Conservation (phyloP, 78 protist genomes). For the Thecamonas trahens region DNA sequence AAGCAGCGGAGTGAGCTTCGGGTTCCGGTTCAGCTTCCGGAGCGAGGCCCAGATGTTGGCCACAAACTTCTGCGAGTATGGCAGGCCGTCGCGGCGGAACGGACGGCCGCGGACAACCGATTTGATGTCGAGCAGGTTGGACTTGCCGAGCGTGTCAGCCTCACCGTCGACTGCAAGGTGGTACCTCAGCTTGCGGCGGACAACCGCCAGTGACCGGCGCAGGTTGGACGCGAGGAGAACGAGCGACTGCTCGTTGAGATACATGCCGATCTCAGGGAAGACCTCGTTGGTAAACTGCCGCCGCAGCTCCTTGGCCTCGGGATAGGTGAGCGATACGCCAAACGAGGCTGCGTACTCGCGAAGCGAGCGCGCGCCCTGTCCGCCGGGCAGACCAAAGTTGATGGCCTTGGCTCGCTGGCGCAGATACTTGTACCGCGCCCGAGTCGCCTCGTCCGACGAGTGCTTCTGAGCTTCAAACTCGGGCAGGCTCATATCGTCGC, state of each 20-base stretch:
- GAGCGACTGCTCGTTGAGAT: background rate
- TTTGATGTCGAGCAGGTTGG: no score
- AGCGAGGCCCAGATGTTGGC: background rate
- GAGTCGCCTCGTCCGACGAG: background rate
- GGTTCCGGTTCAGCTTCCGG: background rate
- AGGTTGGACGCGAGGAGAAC: background rate
- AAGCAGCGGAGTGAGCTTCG: background rate
- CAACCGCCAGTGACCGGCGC: no score
- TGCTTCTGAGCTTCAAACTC: background rate
- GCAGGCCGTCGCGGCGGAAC: background rate
- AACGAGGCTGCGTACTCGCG: background rate
- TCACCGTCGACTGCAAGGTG: no score
- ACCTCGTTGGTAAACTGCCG: background rate
- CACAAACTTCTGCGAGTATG: background rate
- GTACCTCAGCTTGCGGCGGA: no score
- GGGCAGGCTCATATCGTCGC: background rate
- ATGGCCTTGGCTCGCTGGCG: slow-evolving; percentile 7
- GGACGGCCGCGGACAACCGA: no score
- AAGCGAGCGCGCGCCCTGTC: background rate
- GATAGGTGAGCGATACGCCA: background rate
- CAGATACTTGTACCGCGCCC: background rate
- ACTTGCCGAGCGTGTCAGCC: no score
- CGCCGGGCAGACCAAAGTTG: slow-evolving; percentile 11
- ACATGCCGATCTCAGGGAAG: slow-evolving; percentile 10
- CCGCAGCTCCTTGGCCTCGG: background rate